These are phyloP conservation scores for Mucuna pruriens DNA, from an alignment of 306 rosid species.

Conservation along the genomic window DNA sequence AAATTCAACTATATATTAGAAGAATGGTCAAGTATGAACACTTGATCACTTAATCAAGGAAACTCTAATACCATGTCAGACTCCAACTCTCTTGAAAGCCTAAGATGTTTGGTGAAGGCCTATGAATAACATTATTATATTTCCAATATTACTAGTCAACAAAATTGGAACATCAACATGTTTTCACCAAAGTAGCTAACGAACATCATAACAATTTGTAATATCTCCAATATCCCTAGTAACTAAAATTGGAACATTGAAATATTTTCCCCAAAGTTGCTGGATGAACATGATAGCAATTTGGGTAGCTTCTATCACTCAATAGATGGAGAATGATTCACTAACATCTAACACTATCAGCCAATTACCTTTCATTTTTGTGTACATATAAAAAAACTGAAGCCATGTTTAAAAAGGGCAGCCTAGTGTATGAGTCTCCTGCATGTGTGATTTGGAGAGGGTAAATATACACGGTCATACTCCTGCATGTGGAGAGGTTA, in stretches of 20 bases:
- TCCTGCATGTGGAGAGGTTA: background rate
- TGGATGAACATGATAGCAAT: conserved; percentile 9
- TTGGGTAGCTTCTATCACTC: background rate
- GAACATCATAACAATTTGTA: background rate
- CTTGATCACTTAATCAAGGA: background rate
- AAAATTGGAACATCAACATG: background rate
- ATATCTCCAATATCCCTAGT: background rate
- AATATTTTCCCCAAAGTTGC: background rate
- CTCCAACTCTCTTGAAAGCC: background rate
- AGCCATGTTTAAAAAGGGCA: background rate
- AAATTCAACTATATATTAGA: background rate
- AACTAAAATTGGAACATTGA: background rate
- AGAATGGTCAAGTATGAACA: background rate
- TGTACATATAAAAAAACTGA: background rate
- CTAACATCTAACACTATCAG: background rate
- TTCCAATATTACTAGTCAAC: background rate
- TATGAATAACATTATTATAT: background rate
- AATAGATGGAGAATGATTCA: background rate
- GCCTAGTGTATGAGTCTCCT: background rate
- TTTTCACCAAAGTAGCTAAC: background rate
- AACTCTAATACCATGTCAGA: background rate
- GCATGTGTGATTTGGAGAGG: background rate
- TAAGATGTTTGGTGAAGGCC: background rate
- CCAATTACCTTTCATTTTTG: background rate
- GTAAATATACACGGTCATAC: background rate